Evolutionary conservation across 331 rosid genomes (phyloP).

Genomic region (Malus hybrid): DNA sequence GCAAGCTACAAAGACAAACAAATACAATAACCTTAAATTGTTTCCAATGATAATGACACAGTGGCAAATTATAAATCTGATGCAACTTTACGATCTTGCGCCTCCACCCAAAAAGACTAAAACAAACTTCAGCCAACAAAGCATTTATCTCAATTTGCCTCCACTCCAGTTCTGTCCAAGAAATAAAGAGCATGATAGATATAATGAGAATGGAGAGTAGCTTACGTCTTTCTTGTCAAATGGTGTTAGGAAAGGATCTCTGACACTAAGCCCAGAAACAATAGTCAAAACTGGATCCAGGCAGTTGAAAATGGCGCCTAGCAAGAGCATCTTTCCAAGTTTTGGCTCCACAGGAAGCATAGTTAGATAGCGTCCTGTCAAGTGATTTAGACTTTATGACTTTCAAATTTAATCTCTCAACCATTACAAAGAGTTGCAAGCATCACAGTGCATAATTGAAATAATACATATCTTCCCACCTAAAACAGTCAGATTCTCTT

Average conservation of each 20-base stretch:
- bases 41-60: not conserved
- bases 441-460: conserved; percentile 7
- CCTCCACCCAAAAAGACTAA: conserved; percentile 3
- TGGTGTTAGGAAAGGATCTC: conserved; percentile 94
- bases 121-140: not conserved
- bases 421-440: conserved; percentile 1
- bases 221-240: conserved; percentile 92
- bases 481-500: conserved; percentile 72
- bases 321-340: conserved; percentile 90
- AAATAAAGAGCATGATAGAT: not conserved
- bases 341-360: conserved; percentile 98
- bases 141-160: not conserved
- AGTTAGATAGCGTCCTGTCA: conserved; percentile 70
- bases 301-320: conserved; percentile 82
- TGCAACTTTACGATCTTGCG: not conserved
- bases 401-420: not conserved
- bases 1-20: conserved; percentile 62
- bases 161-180: not conserved
- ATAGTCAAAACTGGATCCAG: conserved; percentile 88
- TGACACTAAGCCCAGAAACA: conserved; percentile 91
- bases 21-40: not conserved
- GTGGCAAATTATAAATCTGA: not conserved
- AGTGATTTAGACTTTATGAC: conserved; percentile 16
- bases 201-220: conserved; percentile 10
- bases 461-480: conserved; percentile 35